Base-by-base conservation (phyloP, 345 rosid genomes). In the Lenwebbia sp. region DNA sequence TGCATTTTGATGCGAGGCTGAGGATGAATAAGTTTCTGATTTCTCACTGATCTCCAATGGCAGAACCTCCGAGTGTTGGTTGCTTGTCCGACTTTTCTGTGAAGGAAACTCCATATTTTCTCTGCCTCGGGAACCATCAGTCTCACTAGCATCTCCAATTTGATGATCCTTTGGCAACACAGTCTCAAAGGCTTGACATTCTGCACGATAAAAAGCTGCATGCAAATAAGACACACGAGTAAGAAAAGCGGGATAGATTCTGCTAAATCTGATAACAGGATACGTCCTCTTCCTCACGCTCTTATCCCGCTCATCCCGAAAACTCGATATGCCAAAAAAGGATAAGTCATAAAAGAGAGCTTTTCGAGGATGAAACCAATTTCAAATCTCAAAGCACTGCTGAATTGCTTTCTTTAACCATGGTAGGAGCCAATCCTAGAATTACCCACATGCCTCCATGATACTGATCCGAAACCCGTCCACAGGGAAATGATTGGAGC, bases 171-270 rank as follows among this genome's bases (percentile, higher is more conserved):
- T 87, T 65, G 53, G 74, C 54, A 89, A 85, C 12, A n/a, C 76
- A 52, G 91, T 65, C 83, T 84, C 56, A 10, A 74, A 83, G 83
- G 85, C 84, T 86, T 85, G 86, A 55, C 86, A 86, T 56, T 81
- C 89, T 7, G 57, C 86, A 83, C 21, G 55, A 26, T 92, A 33
- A 84, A 86, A 86, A 90, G 62, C 97, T 92, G 94, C 88, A 89
- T 40, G 85, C 56, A 76, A 88, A 33, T 54, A 28, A 49, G 44
- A 62, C 6, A 83, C 84, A 21, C 10, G 1, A 83, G 62, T 40
- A 51, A 51, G 60, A 28, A 54, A 83, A 0, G 41, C 26, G 30
- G 17, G 62, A 25, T 53, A 23, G 26, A 0, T 7, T 10, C 19
- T 51, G 4, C 56, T 1, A 19, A 82, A 82, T 14, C 55, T n/a